Evolutionary conservation across 495 filamentous ascomycete genomes (phyloP), one percentile per base, ranked within the genome.

Genomic region (Aspergillus avenaceus): DNA sequence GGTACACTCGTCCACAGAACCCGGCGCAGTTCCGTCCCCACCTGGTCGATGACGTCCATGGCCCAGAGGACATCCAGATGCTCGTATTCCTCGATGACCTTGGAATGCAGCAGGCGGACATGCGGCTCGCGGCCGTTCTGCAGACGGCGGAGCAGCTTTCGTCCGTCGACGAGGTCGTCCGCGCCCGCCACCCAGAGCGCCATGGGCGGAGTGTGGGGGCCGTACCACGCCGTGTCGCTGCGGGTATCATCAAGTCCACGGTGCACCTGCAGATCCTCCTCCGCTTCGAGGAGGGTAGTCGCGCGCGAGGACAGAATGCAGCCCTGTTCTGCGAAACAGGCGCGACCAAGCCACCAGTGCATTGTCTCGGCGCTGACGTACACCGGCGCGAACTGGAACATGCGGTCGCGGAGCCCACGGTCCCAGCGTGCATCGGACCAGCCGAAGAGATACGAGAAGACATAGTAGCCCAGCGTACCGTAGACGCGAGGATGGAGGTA

Each of bases 61-160:
- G 92, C 92, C 92, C 92, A 98, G 22, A 98, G 78, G 4, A 97
- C 91, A 70, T 98, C 92, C 22, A 98, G 75, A 64, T 98, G 92
- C 68, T 96, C 91, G 65, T 97, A 96, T 45, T 87, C 92, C 2
- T 90, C 82, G 23, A 98, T 87, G 19, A 95, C 70, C 64, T 88
- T 92, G 18, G 75, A 74, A 66, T 96, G 87, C 29, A 96, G 87
- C 5, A 98, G 66, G 28, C 72, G 67, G 2, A 95, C 90, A 64
- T 90, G 73, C 25, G 93, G 92, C 63, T 98, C 92, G 18, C 86
- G 70, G 0, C 89, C 88, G 21, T 81, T 76, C 54, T 87, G 78
- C 51, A 97, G 88, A 3, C 92, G 74, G 4, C 77, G 71, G 8
- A 97, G 69, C 19, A 98, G 70, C 49, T 81, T 80, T 19, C 74